Evolutionary conservation across 768 basidiomycete genomes (phyloP), one percentile per base, ranked within the genome.

Genomic region (Pulveroboletus sp.): DNA sequence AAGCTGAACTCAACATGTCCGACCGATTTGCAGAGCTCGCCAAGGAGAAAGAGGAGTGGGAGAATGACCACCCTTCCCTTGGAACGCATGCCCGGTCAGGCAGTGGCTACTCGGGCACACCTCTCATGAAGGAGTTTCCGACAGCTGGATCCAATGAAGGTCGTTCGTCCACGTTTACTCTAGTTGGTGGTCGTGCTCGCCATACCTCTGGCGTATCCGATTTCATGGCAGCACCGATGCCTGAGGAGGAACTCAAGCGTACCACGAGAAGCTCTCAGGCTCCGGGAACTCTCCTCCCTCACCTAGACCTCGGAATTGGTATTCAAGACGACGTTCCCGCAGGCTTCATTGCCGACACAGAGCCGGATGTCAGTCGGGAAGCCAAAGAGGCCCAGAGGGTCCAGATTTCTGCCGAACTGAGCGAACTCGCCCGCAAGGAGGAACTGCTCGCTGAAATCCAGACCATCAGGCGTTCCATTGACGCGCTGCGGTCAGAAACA

Each of bases 21-120:
- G 79, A 79, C 40, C 74, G 82, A 40, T 83, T 94, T 66, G 76
- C 73, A 10, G 77, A 70, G 49, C 70, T 91, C 37, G 73, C 79
- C 26, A 73, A 73, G 39, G 93, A 96, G 64, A 82, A 84, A 46
- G 78, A 79, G 35, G 82, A 85, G 50, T 97, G 94, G 94, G 93
- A 95, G 63, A 82, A 76, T 57, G 84, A 89, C 42, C 91, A 96
- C 62, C 86, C 87, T 5, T 73, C 77, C 37, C 69, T 82, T 49
- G 61, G 69, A 50, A 81, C 75, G 60, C 81, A 88, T 65, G 80
- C 73, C 32, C 76, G 88, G 14, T 69, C 79, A 31, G 79, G 81
- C 47, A 89, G 86, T 57, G 77, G 75, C 32, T 69, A 79, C 41
- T 88, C 88, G 17, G 77, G 72, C 49, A 73, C 76, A 30, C 83